A percentile compares a stretch with the other conserved stretches of the same genome.
phyloP scores from a whole-genome alignment of 345 rosid genomes.

The Geranium brycei region DNA sequence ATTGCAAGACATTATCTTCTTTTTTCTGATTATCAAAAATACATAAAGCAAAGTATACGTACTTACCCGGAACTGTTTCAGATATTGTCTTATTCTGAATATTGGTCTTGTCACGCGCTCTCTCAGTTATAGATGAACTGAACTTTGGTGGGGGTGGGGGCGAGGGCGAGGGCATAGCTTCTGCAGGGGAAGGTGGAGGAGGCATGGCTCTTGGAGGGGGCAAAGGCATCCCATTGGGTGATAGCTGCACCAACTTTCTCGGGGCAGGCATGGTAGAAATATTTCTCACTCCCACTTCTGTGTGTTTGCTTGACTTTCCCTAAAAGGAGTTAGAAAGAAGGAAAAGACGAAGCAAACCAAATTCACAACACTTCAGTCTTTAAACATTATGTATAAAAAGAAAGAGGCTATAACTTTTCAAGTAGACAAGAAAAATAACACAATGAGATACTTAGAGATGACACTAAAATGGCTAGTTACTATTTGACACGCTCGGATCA shows the following conservation, averaged over 20 bases:
- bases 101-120: slow-evolving; percentile 11
- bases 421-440: not conserved
- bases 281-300: slow-evolving; percentile 18
- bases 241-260: slow-evolving; percentile 25
- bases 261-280: slow-evolving; percentile 34
- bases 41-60: no score
- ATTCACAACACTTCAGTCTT: not conserved
- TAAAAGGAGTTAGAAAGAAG: slow-evolving; percentile 23
- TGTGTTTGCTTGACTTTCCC: slow-evolving; percentile 28
- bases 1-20: no score
- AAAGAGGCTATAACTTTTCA: not conserved
- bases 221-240: slow-evolving; percentile 26
- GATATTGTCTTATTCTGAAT: not conserved
- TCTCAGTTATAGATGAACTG: slow-evolving; percentile 16
- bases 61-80: not conserved
- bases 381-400: not conserved
- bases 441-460: not conserved
- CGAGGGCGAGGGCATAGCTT: slow-evolving; percentile 39
- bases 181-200: slow-evolving; percentile 30
- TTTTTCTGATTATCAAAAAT: no score
- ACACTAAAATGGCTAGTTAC: not conserved
- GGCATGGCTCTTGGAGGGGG: slow-evolving; percentile 14
- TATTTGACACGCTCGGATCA: no score
- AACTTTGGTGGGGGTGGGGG: slow-evolving; percentile 53
- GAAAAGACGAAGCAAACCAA: slow-evolving; percentile 6